A percentile compares a stretch with the other conserved stretches of the same genome.
These are phyloP conservation scores for sunflower (Helianthus annuus) DNA, from an alignment of 129 eudicot genomes.

Conservation along the genomic window DNA sequence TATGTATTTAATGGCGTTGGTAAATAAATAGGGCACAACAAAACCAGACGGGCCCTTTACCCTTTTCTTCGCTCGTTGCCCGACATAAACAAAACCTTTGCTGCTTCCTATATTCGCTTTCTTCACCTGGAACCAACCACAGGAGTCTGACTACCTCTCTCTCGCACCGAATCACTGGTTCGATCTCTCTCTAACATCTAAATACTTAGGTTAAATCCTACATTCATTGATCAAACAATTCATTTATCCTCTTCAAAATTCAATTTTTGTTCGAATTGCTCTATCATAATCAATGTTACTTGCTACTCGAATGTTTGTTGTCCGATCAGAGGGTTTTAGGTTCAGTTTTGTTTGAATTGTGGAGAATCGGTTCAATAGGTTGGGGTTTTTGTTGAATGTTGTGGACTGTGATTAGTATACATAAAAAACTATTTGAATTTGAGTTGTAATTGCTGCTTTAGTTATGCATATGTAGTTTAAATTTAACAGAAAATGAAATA, in stretches of 20 bases:
- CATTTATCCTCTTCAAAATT: conserved; percentile 6
- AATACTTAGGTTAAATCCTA: conserved; percentile 2
- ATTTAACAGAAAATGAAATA: background rate
- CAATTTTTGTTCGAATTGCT: background rate
- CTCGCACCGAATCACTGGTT: conserved; percentile 23
- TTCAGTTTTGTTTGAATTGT: conserved; percentile 5
- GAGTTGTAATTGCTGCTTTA: background rate
- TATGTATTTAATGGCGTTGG: no score
- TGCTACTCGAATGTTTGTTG: background rate
- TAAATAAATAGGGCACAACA: conserved; percentile 31
- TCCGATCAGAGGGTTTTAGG: background rate
- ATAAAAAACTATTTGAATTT: background rate
- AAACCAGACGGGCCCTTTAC: conserved; percentile 13
- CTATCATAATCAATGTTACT: conserved; percentile 14
- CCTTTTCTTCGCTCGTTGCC: conserved; percentile 24
- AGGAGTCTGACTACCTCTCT: background rate
- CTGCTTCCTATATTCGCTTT: conserved; percentile 15
- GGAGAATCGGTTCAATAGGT: conserved; percentile 18
- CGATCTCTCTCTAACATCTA: conserved; percentile 26
- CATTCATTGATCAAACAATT: conserved; percentile 21
- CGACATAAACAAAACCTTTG: conserved; percentile 18
- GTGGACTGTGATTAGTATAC: conserved; percentile 8
- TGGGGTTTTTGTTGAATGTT: conserved; percentile 22
- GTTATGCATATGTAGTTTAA: background rate
- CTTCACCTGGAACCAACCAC: conserved; percentile 9